These are phyloP conservation scores for Cardiospermum halicacabum DNA, from an alignment of 345 rosid genomes.

Conservation along the genomic window DNA sequence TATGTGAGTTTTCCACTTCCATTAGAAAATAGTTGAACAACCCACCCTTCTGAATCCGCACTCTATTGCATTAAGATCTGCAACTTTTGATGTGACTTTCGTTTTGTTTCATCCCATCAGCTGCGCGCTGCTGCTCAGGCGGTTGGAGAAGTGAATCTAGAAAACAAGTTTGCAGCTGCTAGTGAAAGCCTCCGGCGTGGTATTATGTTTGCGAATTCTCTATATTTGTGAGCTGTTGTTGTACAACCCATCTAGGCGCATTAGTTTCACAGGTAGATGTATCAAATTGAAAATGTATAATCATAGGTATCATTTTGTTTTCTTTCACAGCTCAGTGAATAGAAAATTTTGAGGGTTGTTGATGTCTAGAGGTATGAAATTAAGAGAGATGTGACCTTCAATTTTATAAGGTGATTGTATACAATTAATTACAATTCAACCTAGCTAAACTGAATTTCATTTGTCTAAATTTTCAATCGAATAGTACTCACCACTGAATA, in stretches of 20 bases:
- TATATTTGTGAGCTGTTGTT: slow-evolving; percentile 41
- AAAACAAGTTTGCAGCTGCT: slow-evolving; percentile 78
- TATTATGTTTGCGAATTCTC: slow-evolving; percentile 91
- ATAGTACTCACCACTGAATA: too few species aligned
- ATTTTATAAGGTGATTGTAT: not conserved
- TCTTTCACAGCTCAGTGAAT: not conserved
- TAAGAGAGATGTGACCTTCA: not conserved
- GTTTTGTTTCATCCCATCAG: slow-evolving; percentile 26
- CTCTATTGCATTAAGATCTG: not conserved
- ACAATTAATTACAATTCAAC: not conserved
- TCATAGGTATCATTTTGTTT: not conserved
- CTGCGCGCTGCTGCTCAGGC: slow-evolving; percentile 85
- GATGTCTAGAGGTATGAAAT: not conserved
- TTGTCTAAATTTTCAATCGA: too few species aligned
- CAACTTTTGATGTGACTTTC: not conserved
- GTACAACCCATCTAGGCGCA: not conserved
- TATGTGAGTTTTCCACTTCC: not conserved
- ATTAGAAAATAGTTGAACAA: not conserved
- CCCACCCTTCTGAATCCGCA: too few species aligned
- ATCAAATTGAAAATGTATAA: not conserved
- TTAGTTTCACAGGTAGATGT: slow-evolving; percentile 10
- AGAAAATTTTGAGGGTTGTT: not conserved
- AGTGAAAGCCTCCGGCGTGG: slow-evolving; percentile 88
- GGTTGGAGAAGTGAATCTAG: slow-evolving; percentile 75
- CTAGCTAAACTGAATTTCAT: too few species aligned